Evolutionary conservation across 257 asterid genomes (phyloP), one percentile per base, ranked within the genome.

Genomic region (Avicennia marina): DNA sequence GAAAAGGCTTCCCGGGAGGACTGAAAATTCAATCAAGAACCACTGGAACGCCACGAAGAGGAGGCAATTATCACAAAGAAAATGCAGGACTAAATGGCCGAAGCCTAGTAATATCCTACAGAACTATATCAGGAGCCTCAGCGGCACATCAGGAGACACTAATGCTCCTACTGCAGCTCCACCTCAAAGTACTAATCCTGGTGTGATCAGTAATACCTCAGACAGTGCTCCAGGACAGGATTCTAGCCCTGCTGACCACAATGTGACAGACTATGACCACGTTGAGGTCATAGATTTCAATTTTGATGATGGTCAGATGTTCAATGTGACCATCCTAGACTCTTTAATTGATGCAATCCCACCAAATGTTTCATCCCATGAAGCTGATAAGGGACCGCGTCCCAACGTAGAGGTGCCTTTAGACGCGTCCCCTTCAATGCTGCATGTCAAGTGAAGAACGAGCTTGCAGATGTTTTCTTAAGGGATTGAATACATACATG

Each of bases 21-120:
- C 86, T 1, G 97, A 89, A 46, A 89, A 89, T 34, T 84, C 95
- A n/a, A 86, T 89, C 57, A 89, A 89, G 68, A 89, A 89, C 60
- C 97, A 89, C 21, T 89, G 97, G 97, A 89, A 89, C 39, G 94
- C 97, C 1, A 89, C 97, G 3, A 89, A 89, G 52, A 73, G 97
- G 53, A 74, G 91, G 49, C 95, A 90, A 42, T 70, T 84, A n/a
- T 78, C 95, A 0, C 68, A 80, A 21, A 68, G 95, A 52, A 84
- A 84, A 60, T 84, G 97, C 64, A 76, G 77, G 31, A 83, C 90
- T 21, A 87, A 87, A 59, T 82, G 89, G 94, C 89, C 93, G 0
- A 82, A 58, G 31, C 87, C 95, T 0, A 82, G 75, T 51, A 72
- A 74, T 26, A 78, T 88, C 11, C 76, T 88, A 26, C 96, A 88